Evolutionary conservation across 495 filamentous ascomycete genomes (phyloP), one percentile per base, ranked within the genome.

Genomic region (Annulohypoxylon nitens): DNA sequence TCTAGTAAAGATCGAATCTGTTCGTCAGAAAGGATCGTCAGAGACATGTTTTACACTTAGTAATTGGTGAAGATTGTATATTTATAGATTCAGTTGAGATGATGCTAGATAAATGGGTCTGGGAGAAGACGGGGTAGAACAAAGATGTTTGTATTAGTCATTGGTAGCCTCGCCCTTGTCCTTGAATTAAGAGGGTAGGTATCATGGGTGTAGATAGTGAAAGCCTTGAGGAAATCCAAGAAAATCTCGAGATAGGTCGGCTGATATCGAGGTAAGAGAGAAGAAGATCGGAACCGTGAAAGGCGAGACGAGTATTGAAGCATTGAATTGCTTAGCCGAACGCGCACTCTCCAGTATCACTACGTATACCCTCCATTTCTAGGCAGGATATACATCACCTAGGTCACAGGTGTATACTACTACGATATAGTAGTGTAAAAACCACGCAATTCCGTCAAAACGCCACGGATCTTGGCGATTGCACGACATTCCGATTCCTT

Each of bases 11-110:
- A 73, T 69, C 85, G 86, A 63, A 97, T 90, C 73, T 94, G 88
- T 37, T 87, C 79, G 74, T 92, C 90, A 34, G 90, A 88, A 36
- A 97, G 90, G 39, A 97, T 83, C 2, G 93, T 91, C 69, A 97
- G 85, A 47, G 93, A 88, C 93, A 95, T 57, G 30, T 95, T 58
- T 59, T 12, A n/a, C 36, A 14, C 20, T 23, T 23, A 47, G 4
- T n/a, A 58, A 36, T 36, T 66, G 48, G 45, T 36, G 55, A 55
- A 50, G 54, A 20, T 70, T 18, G 25, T 59, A 18, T 67, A 61
- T 33, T 12, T 54, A 33, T 9, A 30, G 41, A 48, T 48, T 57
- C 1, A 47, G 33, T 41, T 73, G 55, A 20, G 57, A 39, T 48
- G 18, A 4, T 45, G 47, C 53, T 55, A 47, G 51, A 54, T 63